Evolutionary conservation across 331 rosid species (phyloP), one percentile per base, ranked within the genome.

Genomic region (Cydonia oblonga): DNA sequence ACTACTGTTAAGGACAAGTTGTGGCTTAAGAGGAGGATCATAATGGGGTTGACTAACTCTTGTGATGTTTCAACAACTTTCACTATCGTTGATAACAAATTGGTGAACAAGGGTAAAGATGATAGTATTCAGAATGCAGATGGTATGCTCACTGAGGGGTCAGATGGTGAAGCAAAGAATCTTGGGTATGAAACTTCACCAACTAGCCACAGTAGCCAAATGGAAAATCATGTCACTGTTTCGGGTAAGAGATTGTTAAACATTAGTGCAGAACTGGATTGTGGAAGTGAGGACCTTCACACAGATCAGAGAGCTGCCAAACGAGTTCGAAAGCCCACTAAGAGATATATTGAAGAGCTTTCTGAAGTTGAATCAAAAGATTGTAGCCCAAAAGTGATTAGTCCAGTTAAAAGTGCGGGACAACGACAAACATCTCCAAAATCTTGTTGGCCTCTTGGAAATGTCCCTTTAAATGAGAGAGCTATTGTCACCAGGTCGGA

Each of bases 321-420:
- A 87, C 88, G 99, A 83, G 71, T 91, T 44, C 86, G 99, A 64
- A 95, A 86, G 85, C 99, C 99, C 70, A 95, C 99, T 6, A 91
- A 73, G 84, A 84, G 99, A 86, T 95, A 95, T 78, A 95, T 95
- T 83, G 99, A 95, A 89, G 99, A 95, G 79, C 91, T 89, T 73
- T 91, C 98, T 63, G 96, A 89, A 84, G 85, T 53, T 73, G 97
- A 91, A 77, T 82, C 84, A 49, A 83, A 85, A 87, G 96, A 91
- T 66, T 69, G 26, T 69, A 78, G 70, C 74, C 92, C 76, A 59
- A 89, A 82, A 76, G 82, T 69, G 69, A 74, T 64, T 24, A 62
- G 78, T 73, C 81, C 86, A 64, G 71, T 79, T 76, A 88, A 71
- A 83, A 80, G 35, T 63, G 23, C 44, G 26, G 89, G 81, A 73